Conservation (phyloP, 1,139 yeast genomes). For the Lodderomyces margitis region DNA sequence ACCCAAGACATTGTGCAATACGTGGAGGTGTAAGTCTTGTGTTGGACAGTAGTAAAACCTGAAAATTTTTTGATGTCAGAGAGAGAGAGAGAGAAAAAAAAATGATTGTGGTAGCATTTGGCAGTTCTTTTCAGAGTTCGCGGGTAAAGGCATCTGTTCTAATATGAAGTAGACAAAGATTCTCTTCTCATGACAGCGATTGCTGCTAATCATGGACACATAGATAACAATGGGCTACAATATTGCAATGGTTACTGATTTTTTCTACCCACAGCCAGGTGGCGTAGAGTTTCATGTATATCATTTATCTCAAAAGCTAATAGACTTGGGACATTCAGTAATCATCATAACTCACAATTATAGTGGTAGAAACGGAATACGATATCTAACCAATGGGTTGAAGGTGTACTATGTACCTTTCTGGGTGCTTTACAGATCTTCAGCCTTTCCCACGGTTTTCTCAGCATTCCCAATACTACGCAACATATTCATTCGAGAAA, state of each 20-base stretch:
- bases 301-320: conserved; percentile 73
- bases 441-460: conserved; percentile 87
- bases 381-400: conserved; percentile 83
- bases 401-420: conserved; percentile 92
- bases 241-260: conserved; percentile 88
- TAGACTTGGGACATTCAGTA: conserved; percentile 88
- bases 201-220: no score
- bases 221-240: conserved; percentile 35
- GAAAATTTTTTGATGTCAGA: conserved; percentile 1
- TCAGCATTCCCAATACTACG: conserved; percentile 83
- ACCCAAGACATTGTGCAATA: conserved; percentile 35
- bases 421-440: conserved; percentile 72
- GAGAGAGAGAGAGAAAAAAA: no score
- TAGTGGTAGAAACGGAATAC: conserved; percentile 74
- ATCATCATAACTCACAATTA: conserved; percentile 87
- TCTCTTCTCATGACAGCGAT: no score
- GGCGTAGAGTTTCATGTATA: conserved; percentile 96
- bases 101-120: no score
- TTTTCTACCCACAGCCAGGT: conserved; percentile 97
- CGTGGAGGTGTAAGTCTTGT: neutral
- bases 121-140: no score
- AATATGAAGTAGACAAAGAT: no score
- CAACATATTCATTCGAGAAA: conserved; percentile 81
- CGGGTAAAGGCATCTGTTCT: no score
- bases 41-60: no score